Conservation (phyloP, 2,329 filamentous ascomycete genomes). For the Chrysosporium keratinophilum region DNA sequence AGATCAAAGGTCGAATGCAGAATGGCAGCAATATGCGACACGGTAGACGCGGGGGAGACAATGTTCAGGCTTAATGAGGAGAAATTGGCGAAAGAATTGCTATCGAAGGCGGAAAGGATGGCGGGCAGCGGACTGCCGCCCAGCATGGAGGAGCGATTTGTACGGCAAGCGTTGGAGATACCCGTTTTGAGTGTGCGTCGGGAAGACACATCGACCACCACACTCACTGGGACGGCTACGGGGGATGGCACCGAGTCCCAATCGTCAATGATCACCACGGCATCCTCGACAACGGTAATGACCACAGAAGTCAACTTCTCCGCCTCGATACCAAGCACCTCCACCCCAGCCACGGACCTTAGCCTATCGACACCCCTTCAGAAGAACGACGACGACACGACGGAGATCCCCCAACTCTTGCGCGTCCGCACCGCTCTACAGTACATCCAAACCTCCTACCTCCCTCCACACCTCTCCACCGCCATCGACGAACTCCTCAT, state of each 20-base stretch:
- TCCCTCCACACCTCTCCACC: constrained; percentile 32
- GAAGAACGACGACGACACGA: constrained; percentile 31
- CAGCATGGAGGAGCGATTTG: constrained; percentile 78
- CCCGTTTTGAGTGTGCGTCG: constrained; percentile 61
- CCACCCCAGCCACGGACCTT: constrained; percentile 1
- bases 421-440: constrained; percentile 41
- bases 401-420: constrained; percentile 29
- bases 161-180: constrained; percentile 62
- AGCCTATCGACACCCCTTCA: constrained; percentile 27
- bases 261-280: constrained; percentile 26
- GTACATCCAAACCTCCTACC: constrained; percentile 43
- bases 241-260: constrained; percentile 23
- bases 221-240: constrained; percentile 16
- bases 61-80: constrained; percentile 71
- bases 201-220: constrained; percentile 37
- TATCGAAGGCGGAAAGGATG: constrained; percentile 63
- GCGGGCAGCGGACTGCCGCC: constrained; percentile 54
- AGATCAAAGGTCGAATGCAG: constrained; percentile 48
- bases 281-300: constrained; percentile 22
- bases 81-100: constrained; percentile 56
- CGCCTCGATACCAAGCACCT: constrained; percentile 5
- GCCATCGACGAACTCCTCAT: constrained; percentile 32
- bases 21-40: constrained; percentile 65
- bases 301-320: constrained; percentile 26
- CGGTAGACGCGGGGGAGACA: constrained; percentile 67